Base-by-base conservation (phyloP, 768 basidiomycete genomes). In the Suillus ampliporus region DNA sequence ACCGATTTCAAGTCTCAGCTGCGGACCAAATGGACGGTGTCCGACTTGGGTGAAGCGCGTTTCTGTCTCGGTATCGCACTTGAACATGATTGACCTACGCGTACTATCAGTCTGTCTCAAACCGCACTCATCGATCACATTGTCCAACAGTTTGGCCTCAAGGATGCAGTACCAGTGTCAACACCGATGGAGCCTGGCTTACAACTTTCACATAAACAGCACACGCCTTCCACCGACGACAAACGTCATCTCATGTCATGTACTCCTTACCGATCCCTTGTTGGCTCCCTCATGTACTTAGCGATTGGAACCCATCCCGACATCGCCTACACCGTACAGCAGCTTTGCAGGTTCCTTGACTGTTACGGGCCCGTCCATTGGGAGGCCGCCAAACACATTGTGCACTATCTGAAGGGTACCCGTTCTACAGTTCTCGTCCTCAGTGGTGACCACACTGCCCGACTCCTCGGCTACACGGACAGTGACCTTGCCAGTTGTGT, bases 401-500 rank as follows among this genome's bases (percentile, higher is more conserved):
- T 72, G 7, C 62, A 62, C 11, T 71, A 71, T 43, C 62, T 70
- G 4, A 60, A 65, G 19, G 68, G 69, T 7, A 73, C 69, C n/a
- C 28, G 46, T n/a, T n/a, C n/a, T n/a, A n/a, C n/a, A 10, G 44
- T 47, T 9, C 57, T 58, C 26, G 31, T 57, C 11, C 61, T 62
- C 13, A 44, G 61, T 6, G 70, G 73, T 3, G 43, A 28, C 14
- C 35, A 51, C 5, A n/a, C 14, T 8, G 50, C 63, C n/a, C 35
- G 41, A 3, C 52, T 74, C 1, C 31, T 64, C 2, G 69, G 71
- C 0, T 70, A 65, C 28, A 68, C 70, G 1, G 72, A 77, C 52
- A 71, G 72, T 3, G 68, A 73, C 60, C 73, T 68, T 61, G 75
- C 71, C 4, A 72, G 69, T 41, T 72, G 71, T 43, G 4, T 6